Evolutionary conservation across 768 basidiomycete genomes (phyloP).

Genomic region (Strobilomyces confusus): DNA sequence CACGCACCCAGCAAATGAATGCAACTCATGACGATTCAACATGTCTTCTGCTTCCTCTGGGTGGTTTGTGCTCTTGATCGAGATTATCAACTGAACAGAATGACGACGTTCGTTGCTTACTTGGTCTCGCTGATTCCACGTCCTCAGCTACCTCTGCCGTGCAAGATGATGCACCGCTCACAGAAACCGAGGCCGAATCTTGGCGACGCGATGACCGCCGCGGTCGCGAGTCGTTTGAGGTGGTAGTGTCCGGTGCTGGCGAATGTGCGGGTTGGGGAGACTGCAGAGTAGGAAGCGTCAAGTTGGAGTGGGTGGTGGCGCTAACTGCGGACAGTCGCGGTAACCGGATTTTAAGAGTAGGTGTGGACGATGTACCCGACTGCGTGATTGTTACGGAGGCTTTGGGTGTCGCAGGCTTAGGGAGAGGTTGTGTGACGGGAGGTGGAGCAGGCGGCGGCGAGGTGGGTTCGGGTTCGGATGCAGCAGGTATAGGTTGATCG

Average conservation of each 20-base stretch:
- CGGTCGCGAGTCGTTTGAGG: slow-evolving; percentile 23
- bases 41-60: slow-evolving; percentile 21
- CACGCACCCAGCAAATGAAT: background rate
- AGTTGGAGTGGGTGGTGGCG: slow-evolving; percentile 21
- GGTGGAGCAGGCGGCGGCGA: slow-evolving; percentile 5
- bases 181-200: slow-evolving; percentile 29
- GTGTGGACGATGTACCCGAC: slow-evolving; percentile 29
- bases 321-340: slow-evolving; percentile 31
- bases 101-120: slow-evolving; percentile 16
- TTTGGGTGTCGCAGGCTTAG: slow-evolving; percentile 31
- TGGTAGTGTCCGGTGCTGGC: slow-evolving; percentile 20
- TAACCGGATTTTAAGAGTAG: slow-evolving; percentile 33
- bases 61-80: slow-evolving; percentile 20
- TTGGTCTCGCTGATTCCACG: slow-evolving; percentile 23
- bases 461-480: slow-evolving; percentile 16
- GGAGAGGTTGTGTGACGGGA: slow-evolving; percentile 7
- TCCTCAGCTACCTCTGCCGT: slow-evolving; percentile 29
- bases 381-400: slow-evolving; percentile 34
- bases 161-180: slow-evolving; percentile 31
- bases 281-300: slow-evolving; percentile 16
- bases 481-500: slow-evolving; percentile 13
- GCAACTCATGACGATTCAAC: slow-evolving; percentile 16
- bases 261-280: slow-evolving; percentile 20
- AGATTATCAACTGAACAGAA: background rate
- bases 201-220: slow-evolving; percentile 27